phyloP scores from a whole-genome alignment of 1,139 yeast genomes.

The Lodderomyces metapsilosis region DNA sequence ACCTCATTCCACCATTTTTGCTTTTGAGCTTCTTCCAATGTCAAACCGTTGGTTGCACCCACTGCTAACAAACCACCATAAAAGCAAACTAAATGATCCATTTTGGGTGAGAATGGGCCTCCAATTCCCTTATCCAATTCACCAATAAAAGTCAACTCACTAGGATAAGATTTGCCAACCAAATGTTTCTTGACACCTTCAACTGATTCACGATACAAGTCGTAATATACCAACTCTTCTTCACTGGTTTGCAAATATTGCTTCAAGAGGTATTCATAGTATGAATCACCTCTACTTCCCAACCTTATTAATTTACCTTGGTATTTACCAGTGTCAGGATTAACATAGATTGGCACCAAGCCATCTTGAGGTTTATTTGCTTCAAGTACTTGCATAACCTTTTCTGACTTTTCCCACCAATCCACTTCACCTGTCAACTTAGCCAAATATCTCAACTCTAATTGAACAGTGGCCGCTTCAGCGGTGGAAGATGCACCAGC shows the following conservation, averaged over 20 bases:
- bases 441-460: conserved; percentile 84
- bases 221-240: conserved; percentile 59
- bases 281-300: conserved; percentile 92
- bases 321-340: conserved; percentile 72
- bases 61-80: conserved; percentile 87
- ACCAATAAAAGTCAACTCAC: conserved; percentile 67
- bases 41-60: conserved; percentile 77
- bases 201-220: conserved; percentile 76
- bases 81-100: conserved; percentile 95
- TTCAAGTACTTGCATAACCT: conserved; percentile 67
- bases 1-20: conserved; percentile 36
- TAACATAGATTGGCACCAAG: conserved; percentile 75
- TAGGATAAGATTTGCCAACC: conserved; percentile 61
- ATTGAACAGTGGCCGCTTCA: conserved; percentile 83
- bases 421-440: conserved; percentile 73
- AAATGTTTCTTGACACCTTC: conserved; percentile 67
- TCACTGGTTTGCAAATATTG: conserved; percentile 79
- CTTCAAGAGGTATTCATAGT: conserved; percentile 84
- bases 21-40: conserved; percentile 42
- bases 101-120: conserved; percentile 64
- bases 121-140: conserved; percentile 70
- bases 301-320: conserved; percentile 66
- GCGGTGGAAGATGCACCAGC: conserved; percentile 76
- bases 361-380: conserved; percentile 62
- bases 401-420: conserved; percentile 79